Conservation (phyloP, 2,329 filamentous ascomycete species). For the Aureobasidium sp. region DNA sequence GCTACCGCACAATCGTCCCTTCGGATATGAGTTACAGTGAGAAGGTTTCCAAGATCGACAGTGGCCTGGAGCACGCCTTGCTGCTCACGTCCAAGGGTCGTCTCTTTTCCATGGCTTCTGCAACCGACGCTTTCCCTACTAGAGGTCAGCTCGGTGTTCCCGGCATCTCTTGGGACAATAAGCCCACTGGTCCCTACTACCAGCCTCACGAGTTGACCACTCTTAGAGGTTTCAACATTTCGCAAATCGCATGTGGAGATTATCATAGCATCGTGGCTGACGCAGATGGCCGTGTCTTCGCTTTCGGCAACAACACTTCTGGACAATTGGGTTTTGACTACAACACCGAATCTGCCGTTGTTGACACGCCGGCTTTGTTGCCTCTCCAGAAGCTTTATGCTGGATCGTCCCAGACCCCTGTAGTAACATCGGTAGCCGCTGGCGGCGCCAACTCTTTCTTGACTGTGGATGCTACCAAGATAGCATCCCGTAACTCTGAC, state of each 20-base stretch:
- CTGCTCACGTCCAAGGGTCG: conserved; percentile 79
- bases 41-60: conserved; percentile 64
- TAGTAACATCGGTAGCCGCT: conserved; percentile 71
- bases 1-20: conserved; percentile 67
- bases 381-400: conserved; percentile 67
- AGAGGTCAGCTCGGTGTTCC: conserved; percentile 83
- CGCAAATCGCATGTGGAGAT: conserved; percentile 75
- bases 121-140: conserved; percentile 67
- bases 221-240: conserved; percentile 63
- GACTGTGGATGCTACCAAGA: conserved; percentile 66
- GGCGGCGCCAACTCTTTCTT: conserved; percentile 86
- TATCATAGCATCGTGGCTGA: conserved; percentile 77
- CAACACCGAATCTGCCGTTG: conserved; percentile 52
- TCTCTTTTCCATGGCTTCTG: conserved; percentile 81
- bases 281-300: conserved; percentile 67
- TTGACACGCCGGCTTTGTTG: conserved; percentile 65
- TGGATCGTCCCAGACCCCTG: conserved; percentile 54
- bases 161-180: conserved; percentile 70
- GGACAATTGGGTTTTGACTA: conserved; percentile 87
- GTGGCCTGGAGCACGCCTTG: conserved; percentile 79
- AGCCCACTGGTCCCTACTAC: conserved; percentile 72
- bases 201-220: conserved; percentile 70
- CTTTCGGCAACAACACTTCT: conserved; percentile 83
- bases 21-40: conserved; percentile 60
- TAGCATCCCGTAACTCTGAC: conserved; percentile 34